phyloP scores from a whole-genome alignment of 164 flowering plant genomes.

The Houttuynia cordata region DNA sequence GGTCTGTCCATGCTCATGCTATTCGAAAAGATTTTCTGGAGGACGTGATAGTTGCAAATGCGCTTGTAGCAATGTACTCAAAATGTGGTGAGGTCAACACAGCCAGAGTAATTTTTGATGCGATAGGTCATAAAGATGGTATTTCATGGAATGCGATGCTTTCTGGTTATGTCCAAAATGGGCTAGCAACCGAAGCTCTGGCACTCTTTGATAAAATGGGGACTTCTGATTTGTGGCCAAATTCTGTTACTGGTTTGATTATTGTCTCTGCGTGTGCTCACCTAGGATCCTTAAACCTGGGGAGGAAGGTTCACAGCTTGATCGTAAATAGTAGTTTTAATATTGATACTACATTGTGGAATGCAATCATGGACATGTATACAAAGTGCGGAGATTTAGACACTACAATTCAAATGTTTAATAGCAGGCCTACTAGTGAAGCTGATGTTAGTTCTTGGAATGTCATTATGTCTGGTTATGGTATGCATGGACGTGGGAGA shows the following conservation, averaged over 20 bases:
- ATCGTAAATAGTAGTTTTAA: conserved; percentile 10
- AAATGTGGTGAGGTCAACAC: conserved; percentile 22
- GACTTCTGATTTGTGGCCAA: conserved; percentile 16
- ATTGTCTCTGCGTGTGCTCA: conserved; percentile 29
- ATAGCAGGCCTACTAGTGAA: conserved; percentile 9
- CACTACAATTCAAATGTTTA: conserved; percentile 22
- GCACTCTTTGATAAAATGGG: conserved; percentile 28
- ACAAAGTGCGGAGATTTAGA: conserved; percentile 37
- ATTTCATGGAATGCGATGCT: conserved; percentile 44
- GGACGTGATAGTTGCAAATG: conserved; percentile 23
- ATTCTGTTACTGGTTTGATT: conserved; percentile 29
- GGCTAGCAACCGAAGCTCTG: conserved; percentile 28
- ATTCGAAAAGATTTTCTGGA: conserved; percentile 19
- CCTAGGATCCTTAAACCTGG: conserved; percentile 27
- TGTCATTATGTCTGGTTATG: conserved; percentile 34
- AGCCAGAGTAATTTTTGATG: conserved; percentile 22
- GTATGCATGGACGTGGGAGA: conserved; percentile 32
- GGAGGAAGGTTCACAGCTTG: conserved; percentile 26
- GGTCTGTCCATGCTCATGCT: conserved; percentile 24
- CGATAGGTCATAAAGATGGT: conserved; percentile 21
- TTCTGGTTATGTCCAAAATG: conserved; percentile 33
- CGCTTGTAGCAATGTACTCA: conserved; percentile 28
- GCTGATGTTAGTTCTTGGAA: conserved; percentile 28
- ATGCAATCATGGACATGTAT: conserved; percentile 39
- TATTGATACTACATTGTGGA: conserved; percentile 19